These are phyloP conservation scores for Suillus ampliporus DNA, from an alignment of 768 basidiomycete species.

Conservation along the genomic window DNA sequence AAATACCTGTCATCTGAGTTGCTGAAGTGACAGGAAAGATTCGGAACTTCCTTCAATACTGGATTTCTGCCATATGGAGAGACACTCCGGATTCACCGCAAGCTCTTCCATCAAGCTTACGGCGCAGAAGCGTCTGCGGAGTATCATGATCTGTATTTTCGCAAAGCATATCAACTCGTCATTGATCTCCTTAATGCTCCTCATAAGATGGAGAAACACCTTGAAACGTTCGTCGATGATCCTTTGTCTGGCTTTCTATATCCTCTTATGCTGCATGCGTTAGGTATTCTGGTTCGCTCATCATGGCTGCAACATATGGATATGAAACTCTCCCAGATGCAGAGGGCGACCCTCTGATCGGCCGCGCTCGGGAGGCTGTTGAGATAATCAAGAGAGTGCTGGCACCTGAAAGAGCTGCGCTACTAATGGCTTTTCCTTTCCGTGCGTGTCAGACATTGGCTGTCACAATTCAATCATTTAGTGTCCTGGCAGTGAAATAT, in stretches of 20 bases:
- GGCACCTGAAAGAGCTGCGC: constrained; percentile 10
- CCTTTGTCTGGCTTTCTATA: background rate
- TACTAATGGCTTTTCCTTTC: constrained; percentile 16
- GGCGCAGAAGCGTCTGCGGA: constrained; percentile 9
- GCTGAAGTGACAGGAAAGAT: constrained; percentile 13
- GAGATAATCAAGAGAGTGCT: background rate
- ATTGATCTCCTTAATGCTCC: constrained; percentile 11
- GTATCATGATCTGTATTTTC: constrained; percentile 18
- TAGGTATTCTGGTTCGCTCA: constrained; percentile 31
- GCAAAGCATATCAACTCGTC: constrained; percentile 17
- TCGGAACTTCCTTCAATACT: constrained; percentile 23
- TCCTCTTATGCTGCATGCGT: background rate
- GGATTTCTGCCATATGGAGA: constrained; percentile 26
- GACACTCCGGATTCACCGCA: constrained; percentile 24
- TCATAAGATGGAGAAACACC: constrained; percentile 7
- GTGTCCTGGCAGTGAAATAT: constrained; percentile 10
- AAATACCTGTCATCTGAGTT: background rate
- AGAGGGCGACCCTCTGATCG: background rate
- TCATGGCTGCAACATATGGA: constrained; percentile 18
- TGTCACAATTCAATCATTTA: background rate
- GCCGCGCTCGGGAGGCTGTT: background rate
- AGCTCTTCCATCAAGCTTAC: constrained; percentile 26
- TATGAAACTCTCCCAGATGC: too few relatives aligned
- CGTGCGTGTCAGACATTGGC: constrained; percentile 2
- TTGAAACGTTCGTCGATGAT: constrained; percentile 15